A percentile compares a stretch with the other conserved stretches of the same genome.
phyloP scores from a whole-genome alignment of 345 rosid genomes.

The Passiflora organensis region DNA sequence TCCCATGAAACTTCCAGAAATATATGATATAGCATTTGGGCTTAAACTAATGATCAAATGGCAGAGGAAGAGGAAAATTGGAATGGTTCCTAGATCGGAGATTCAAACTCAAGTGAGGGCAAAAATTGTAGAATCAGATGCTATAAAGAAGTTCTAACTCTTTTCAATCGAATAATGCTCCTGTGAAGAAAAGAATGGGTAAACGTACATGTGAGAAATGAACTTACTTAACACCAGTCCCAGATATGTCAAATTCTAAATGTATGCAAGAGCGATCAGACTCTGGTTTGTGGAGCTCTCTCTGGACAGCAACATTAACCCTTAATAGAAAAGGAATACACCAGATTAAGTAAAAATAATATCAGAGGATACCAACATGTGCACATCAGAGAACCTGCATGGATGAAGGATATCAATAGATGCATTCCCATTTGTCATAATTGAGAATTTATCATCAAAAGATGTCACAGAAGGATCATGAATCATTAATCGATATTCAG shows the following conservation, averaged over 20 bases:
- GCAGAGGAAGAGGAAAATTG: not conserved
- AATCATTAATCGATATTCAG: conserved; percentile 75
- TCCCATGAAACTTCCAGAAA: not conserved
- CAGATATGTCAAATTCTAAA: conserved; percentile 79
- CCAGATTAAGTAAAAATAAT: conserved; percentile 23
- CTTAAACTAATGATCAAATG: too few species aligned
- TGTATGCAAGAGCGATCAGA: conserved; percentile 95
- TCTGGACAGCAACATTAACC: conserved; percentile 66
- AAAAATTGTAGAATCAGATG: not conserved
- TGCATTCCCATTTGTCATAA: conserved; percentile 54
- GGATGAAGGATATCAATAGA: conserved; percentile 81
- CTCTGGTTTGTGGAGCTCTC: conserved; percentile 80
- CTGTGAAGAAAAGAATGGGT: not conserved
- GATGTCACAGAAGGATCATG: conserved; percentile 42
- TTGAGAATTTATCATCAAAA: conserved; percentile 29
- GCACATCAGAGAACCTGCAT: conserved; percentile 46
- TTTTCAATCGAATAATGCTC: not conserved
- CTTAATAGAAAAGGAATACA: conserved; percentile 34
- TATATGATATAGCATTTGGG: too few species aligned
- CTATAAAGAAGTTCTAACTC: not conserved
- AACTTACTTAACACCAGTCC: conserved; percentile 71
- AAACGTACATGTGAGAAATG: not conserved
- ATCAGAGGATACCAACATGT: not conserved
- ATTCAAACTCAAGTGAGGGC: not conserved
- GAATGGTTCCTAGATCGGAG: not conserved